Evolutionary conservation across 306 rosid genomes (phyloP).

Genomic region (Cucumis hystrix): DNA sequence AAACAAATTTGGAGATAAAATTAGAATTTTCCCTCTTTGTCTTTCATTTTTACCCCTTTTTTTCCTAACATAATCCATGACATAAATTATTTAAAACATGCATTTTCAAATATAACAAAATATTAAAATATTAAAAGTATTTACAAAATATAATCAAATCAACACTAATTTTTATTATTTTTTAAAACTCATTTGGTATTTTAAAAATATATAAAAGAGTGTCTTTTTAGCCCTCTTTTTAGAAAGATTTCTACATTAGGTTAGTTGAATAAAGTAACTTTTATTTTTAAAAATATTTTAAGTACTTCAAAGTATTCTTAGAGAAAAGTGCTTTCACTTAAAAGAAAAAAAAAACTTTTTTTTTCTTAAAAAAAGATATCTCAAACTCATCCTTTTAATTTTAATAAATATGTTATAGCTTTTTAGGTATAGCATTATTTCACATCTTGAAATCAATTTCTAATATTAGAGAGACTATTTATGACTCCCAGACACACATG

Average conservation of each 20-base stretch:
- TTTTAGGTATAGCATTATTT: neutral
- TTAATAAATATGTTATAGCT: neutral
- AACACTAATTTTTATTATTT: too few relatives aligned
- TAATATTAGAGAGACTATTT: neutral
- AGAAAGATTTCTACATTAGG: neutral
- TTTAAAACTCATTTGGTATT: neutral
- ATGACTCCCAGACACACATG: neutral
- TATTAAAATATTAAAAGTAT: too few relatives aligned
- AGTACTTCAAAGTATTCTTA: too few relatives aligned
- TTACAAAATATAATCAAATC: too few relatives aligned
- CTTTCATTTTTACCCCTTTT: neutral
- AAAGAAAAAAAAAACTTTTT: neutral
- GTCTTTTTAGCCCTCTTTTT: neutral
- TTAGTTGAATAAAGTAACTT: neutral
- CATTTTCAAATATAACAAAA: too few relatives aligned
- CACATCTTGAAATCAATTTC: neutral
- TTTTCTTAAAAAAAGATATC: neutral
- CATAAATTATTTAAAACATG: neutral
- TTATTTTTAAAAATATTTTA: too few relatives aligned
- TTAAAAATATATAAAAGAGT: neutral
- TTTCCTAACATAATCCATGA: neutral
- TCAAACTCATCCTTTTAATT: neutral
- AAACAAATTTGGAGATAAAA: too few relatives aligned
- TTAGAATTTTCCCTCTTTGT: neutral
- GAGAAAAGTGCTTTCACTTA: neutral